phyloP scores from a whole-genome alignment of 345 rosid species.

The Acer saccharum region DNA sequence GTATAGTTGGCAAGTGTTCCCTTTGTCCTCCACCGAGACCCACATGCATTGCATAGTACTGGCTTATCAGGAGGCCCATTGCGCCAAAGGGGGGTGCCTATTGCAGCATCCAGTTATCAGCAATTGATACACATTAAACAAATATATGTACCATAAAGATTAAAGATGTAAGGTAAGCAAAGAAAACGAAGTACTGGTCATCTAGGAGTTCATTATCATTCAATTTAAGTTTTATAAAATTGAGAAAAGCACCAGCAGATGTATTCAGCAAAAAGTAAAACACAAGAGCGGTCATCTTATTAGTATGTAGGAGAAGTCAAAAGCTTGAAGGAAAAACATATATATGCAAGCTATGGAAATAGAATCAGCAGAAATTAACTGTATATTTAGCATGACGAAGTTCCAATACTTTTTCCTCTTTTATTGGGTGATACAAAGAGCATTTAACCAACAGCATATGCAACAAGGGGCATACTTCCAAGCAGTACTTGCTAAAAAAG shows the following conservation, averaged over 20 bases:
- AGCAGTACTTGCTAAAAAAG: not conserved
- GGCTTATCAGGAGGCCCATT: conserved; percentile 99
- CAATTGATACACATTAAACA: conserved; percentile 8
- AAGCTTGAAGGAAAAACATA: not conserved
- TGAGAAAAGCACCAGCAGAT: not conserved
- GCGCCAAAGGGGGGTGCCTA: conserved; percentile 97
- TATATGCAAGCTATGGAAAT: not conserved
- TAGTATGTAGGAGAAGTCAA: not conserved
- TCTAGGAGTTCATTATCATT: conserved; percentile 3
- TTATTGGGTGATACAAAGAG: not conserved
- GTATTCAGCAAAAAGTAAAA: not conserved
- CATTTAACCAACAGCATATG: no score
- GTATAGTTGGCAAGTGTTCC: conserved; percentile 85
- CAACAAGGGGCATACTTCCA: not conserved
- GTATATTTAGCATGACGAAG: not conserved
- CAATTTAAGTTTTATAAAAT: not conserved
- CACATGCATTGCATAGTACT: conserved; percentile 97
- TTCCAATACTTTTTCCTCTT: not conserved
- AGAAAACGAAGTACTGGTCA: conserved; percentile 11
- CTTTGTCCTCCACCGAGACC: conserved; percentile 92
- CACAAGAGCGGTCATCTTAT: not conserved
- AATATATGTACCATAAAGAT: not conserved
- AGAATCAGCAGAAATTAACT: not conserved
- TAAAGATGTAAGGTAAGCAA: not conserved
- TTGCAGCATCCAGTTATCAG: conserved; percentile 28